Base-by-base conservation (phyloP, 441 rosid genomes). In the Manihot esculenta region DNA sequence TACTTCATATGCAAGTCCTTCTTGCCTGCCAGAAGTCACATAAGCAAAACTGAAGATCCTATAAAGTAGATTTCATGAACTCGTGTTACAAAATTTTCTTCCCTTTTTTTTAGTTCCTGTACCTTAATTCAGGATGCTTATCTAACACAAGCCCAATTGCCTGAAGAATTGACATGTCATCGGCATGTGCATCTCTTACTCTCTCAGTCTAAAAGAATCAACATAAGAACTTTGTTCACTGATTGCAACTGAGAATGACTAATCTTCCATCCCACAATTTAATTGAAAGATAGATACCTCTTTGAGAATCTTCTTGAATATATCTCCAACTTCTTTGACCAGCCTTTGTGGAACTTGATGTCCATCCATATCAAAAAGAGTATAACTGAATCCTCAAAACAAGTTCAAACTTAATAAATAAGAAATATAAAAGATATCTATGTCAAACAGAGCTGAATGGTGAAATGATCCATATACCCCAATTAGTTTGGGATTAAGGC, bases 151-250 rank as follows among this genome's bases (percentile, higher is more conserved):
- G 81, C 21, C 79, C 73, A 74, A 92, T 87, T 67, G 91, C 97
- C 84, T 89, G 94, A 76, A 83, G 91, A 76, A 92, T 84, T 24
- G 97, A 89, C 89, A 92, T 88, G 82, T 92, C 97, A 78, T 75
- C 76, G n/a, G 80, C n/a, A 56, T 87, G 74, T 79, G 86, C 91
- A 50, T 87, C 91, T 69, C 97, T 88, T 58, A 92, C 87, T 80
- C 83, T 85, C 78, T 89, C 92, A 20, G 96, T 89, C 97, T 92
- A 68, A 6, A 74, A 26, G 54, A 73, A 70, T 10, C 60, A 80
- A 79, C 51, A 77, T 74, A 67, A 17, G 63, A 50, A 33, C 26
- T 42, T 20, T 12, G 47, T 27, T 54, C 24, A 44, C 15, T 20
- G 15, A 3, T 14, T 18, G 10, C 20, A 73, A 38, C 17, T 21